Percentiles rank a stretch among this genome's conserved stretches.
Conservation (phyloP, 257 asterid genomes). For the Sherardia arvensis region DNA sequence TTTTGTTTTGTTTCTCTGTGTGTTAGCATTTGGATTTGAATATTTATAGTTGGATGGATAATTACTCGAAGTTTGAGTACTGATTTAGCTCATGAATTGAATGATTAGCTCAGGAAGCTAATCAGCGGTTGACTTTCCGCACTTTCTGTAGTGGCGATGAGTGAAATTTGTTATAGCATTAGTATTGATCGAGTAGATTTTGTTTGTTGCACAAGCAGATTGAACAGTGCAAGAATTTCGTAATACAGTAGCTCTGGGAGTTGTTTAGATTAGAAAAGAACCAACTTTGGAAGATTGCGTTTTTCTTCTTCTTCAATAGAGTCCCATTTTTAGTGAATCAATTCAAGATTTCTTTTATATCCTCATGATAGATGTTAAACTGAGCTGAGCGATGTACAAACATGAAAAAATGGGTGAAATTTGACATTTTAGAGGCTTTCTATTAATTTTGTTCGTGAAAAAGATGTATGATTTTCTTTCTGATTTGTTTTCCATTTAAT, state of each 20-base stretch:
- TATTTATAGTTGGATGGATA: background rate
- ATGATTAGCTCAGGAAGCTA: background rate
- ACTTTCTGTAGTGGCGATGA: background rate
- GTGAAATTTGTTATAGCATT: background rate
- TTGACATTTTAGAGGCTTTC: constrained; percentile 59
- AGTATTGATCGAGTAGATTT: background rate
- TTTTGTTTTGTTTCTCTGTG: background rate
- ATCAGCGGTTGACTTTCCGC: background rate
- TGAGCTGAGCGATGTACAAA: background rate
- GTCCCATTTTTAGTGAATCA: background rate
- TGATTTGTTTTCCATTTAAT: constrained; percentile 16
- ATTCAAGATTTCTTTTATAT: background rate
- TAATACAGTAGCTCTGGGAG: background rate
- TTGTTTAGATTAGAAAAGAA: background rate
- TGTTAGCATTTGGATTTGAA: background rate
- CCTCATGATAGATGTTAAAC: too few relatives aligned
- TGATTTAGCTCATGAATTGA: background rate
- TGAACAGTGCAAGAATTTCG: background rate
- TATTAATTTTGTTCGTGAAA: constrained; percentile 19
- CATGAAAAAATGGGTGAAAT: background rate
- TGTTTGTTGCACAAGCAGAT: background rate
- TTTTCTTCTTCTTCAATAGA: too few relatives aligned
- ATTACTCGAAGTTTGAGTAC: background rate
- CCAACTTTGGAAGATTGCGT: background rate
- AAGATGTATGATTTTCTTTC: background rate